A percentile compares a stretch with the other conserved stretches of the same genome.
Conservation (phyloP, 2,329 filamentous ascomycete species). For the Cladophialophora chaetospira region DNA sequence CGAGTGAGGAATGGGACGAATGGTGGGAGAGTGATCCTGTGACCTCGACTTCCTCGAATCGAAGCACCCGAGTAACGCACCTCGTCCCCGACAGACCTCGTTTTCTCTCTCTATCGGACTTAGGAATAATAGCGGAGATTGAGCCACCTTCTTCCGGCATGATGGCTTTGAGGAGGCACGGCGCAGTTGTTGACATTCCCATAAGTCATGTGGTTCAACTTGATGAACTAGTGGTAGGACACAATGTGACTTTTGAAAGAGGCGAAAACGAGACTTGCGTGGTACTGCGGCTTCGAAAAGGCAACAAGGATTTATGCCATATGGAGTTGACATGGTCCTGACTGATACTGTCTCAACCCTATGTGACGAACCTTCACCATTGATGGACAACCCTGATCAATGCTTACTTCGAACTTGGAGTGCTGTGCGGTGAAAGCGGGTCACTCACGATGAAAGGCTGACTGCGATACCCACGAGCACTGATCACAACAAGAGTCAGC, state of each 20-base stretch:
- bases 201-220: background rate
- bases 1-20: background rate
- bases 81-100: slow-evolving; percentile 4
- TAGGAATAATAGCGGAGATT: slow-evolving; percentile 6
- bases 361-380: background rate
- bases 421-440: too few species aligned
- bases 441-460: slow-evolving; percentile 15
- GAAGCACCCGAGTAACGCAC: background rate
- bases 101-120: background rate
- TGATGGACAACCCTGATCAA: too few species aligned
- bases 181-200: background rate
- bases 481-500: background rate
- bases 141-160: slow-evolving; percentile 4
- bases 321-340: slow-evolving; percentile 6
- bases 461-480: slow-evolving; percentile 40
- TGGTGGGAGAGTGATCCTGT: background rate
- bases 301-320: background rate
- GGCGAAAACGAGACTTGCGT: background rate
- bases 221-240: slow-evolving; percentile 7
- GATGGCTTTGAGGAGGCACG: background rate
- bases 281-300: slow-evolving; percentile 3
- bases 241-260: slow-evolving; percentile 5
- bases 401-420: too few species aligned
- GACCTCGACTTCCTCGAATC: background rate
- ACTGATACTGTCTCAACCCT: background rate